These are phyloP conservation scores for Neopestalotiopsis rosae DNA, from an alignment of 2,329 filamentous ascomycete species.

Conservation along the genomic window DNA sequence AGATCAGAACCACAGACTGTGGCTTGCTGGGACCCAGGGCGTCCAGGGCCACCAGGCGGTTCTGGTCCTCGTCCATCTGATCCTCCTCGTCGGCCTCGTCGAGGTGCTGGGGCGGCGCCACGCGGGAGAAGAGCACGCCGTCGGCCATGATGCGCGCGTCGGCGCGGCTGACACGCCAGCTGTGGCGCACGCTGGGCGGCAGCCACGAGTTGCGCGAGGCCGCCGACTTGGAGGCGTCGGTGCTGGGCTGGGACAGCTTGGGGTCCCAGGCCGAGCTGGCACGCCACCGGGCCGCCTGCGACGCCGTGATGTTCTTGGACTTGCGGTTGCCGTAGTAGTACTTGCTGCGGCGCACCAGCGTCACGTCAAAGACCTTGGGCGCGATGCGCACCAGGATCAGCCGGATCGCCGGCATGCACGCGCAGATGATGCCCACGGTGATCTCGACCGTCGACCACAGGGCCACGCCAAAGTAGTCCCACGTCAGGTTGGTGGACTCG, in stretches of 20 bases:
- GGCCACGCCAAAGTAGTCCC: constrained; percentile 35
- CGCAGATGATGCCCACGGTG: constrained; percentile 29
- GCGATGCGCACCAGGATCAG: constrained; percentile 18
- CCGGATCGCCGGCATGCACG: constrained; percentile 21
- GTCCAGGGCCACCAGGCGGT: constrained; percentile 2
- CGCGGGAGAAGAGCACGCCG: constrained; percentile 6
- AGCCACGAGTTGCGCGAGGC: constrained; percentile 10
- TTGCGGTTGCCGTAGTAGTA: constrained; percentile 10
- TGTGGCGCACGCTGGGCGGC: constrained; percentile 1
- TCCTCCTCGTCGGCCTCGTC: background rate
- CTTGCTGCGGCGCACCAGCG: background rate
- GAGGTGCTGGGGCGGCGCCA: background rate
- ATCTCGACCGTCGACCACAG: constrained; percentile 42
- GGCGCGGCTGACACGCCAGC: constrained; percentile 12
- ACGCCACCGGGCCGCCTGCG: background rate
- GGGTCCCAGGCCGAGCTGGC: background rate
- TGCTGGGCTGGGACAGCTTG: background rate
- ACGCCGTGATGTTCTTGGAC: background rate
- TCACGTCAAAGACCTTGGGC: constrained; percentile 16
- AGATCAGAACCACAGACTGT: background rate
- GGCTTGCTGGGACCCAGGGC: background rate
- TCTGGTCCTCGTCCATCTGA: constrained; percentile 3
- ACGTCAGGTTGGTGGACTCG: constrained; percentile 36
- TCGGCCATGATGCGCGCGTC: constrained; percentile 7
- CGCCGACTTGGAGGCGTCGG: constrained; percentile 9